Evolutionary conservation across 2,329 filamentous ascomycete genomes (phyloP), one percentile per base, ranked within the genome.

Genomic region (Thyridium curvatum): DNA sequence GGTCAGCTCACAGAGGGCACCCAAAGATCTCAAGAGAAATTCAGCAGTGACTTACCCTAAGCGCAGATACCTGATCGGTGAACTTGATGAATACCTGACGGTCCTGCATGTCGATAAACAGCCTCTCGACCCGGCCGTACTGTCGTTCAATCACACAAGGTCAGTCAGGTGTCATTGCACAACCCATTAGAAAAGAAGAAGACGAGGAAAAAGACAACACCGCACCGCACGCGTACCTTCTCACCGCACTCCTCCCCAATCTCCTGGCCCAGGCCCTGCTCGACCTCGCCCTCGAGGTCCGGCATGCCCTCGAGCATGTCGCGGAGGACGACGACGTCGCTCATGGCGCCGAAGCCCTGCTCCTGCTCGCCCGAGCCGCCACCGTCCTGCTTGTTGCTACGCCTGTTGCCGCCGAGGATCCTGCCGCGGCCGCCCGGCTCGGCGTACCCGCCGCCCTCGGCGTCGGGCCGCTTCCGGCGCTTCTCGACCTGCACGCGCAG

Each of bases 241-340:
- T 87, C 79, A 36, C 82, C 82, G 60, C 94, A 96, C 56, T 94
- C 87, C 54, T 96, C 87, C 7, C 93, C 93, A 60, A 98, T 96
- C 59, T 96, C 90, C 64, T 97, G 91, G 50, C 91, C 82, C 37
- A 98, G 66, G 0, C 79, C 79, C 12, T 74, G 73, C 42, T 82
- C 77, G 35, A 95, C 78, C 59, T 96, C 91, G n/a, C 70, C 72
- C 41, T 83, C 76, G 33, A 95, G 65, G 55, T 95, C 69, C 2
- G 66, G 74, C 70, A 97, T 81, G 6, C 84, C 86, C 45, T 93
- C 81, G 2, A 97, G 74, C 86, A 97, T 96, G 36, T 86, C 82
- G 38, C 76, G 74, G 14, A 96, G 65, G 34, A 94, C 80, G 37
- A 97, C 77, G 14, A 97, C 91, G 46, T 85, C 77, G 43, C 82